phyloP scores from a whole-genome alignment of 2,329 filamentous ascomycete species.

The Colletotrichum sp. region DNA sequence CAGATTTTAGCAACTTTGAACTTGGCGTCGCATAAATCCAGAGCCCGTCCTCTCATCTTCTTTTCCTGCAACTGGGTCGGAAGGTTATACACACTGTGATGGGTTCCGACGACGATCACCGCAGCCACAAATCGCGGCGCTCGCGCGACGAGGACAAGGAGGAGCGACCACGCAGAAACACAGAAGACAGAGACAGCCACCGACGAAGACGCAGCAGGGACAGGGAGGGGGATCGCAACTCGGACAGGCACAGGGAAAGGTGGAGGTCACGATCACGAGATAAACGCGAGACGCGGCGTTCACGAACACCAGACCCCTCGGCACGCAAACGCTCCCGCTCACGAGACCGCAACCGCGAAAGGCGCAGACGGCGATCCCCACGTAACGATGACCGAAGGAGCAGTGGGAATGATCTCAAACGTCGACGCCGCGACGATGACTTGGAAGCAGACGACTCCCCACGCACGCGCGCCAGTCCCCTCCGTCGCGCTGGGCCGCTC shows the following conservation, averaged over 20 bases:
- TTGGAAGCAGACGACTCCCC: conserved; percentile 33
- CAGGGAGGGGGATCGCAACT: not conserved
- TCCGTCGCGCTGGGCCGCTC: conserved; percentile 50
- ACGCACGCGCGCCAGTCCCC: conserved; percentile 25
- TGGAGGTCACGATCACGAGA: conserved; percentile 7
- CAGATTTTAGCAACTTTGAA: not conserved
- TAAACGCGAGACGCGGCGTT: conserved; percentile 9
- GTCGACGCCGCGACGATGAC: not conserved
- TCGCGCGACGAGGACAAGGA: conserved; percentile 6
- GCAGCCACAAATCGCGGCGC: conserved; percentile 4
- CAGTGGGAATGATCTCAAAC: conserved; percentile 10
- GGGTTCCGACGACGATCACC: conserved; percentile 15
- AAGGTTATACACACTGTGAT: not conserved
- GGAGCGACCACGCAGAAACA: conserved; percentile 1
- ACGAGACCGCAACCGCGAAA: conserved; percentile 26
- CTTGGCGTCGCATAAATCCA: not conserved
- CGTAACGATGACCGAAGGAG: conserved; percentile 18
- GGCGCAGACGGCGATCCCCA: conserved; percentile 29
- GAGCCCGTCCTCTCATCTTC: not conserved
- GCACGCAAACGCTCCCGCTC: conserved; percentile 8
- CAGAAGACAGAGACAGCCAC: not conserved
- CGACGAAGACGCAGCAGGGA: conserved; percentile 14
- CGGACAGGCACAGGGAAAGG: conserved; percentile 3
- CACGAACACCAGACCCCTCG: conserved; percentile 11
- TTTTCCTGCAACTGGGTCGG: not conserved